Evolutionary conservation across 2,329 filamentous ascomycete genomes (phyloP), one percentile per base, ranked within the genome.

Genomic region (Aspergillus ibericus): DNA sequence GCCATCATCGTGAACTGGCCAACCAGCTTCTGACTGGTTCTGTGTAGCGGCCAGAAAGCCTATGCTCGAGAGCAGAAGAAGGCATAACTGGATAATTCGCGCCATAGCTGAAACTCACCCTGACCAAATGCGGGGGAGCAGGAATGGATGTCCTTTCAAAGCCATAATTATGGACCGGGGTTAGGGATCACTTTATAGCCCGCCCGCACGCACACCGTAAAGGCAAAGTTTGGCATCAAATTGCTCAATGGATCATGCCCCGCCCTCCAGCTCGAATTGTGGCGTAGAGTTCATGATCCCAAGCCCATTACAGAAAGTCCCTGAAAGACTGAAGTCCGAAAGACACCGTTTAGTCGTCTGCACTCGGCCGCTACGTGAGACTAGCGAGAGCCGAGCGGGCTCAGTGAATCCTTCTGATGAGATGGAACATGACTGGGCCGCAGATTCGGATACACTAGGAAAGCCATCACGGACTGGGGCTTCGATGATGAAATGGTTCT

Each of bases 1-100:
- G 5, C 78, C 78, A 59, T 83, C 77, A 66, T 81, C 75, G 55
- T 82, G 78, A 10, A 82, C 56, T 1, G 80, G 80, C 80, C 80
- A 82, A 68, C 77, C 64, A 5, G 60, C 55, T 5, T 36, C 52
- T 15, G 58, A 52, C 22, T 58, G 55, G 25, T 60, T 61, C 55
- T 65, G 58, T 18, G 63, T 62, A 32, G 59, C 58, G 9, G 59
- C 42, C 25, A 62, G 53, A 22, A 57, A 34, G 13, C 56, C 60
- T 13, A 60, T 18, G 49, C 54, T 59, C 12, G 61, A 57, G 22
- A 65, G 56, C 25, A 60, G 34, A 8, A 59, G 40, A 22, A 59
- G 38, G 42, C 60, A 35, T 18, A 59, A 52, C n/a, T 57, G 50
- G 18, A 29, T 27, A 20, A 61, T 29, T 18, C 54, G 62, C 54